Evolutionary conservation across 1,284 basidiomycete genomes (phyloP).

Genomic region (Ceraceosorus guamensis): DNA sequence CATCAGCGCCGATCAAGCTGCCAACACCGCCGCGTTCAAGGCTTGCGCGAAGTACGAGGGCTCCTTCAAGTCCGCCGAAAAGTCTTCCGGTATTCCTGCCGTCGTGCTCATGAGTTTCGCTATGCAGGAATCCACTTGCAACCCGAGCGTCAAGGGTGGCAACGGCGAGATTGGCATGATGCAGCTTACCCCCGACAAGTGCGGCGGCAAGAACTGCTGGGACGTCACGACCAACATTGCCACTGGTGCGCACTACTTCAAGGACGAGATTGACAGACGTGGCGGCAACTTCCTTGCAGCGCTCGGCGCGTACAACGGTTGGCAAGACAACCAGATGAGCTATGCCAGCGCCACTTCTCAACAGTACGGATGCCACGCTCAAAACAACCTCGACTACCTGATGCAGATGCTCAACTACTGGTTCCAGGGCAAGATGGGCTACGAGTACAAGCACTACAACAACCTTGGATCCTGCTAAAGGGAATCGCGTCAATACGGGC

Average conservation of each 20-base stretch:
- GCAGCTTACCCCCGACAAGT: conserved; percentile 41
- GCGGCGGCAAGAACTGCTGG: conserved; percentile 21
- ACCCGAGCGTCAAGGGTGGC: conserved; percentile 23
- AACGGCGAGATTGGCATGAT: conserved; percentile 38
- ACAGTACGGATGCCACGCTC: conserved; percentile 20
- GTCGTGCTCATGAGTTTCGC: conserved; percentile 34
- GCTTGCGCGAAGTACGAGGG: conserved; percentile 24
- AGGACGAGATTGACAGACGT: conserved; percentile 16
- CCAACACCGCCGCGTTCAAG: conserved; percentile 16
- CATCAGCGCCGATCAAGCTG: conserved; percentile 17
- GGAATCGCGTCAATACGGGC: too few relatives aligned
- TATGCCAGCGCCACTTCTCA: conserved; percentile 15
- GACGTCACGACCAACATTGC: conserved; percentile 28
- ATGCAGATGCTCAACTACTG: conserved; percentile 33
- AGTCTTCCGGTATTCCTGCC: conserved; percentile 22
- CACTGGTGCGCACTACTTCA: conserved; percentile 34
- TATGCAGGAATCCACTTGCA: conserved; percentile 39
- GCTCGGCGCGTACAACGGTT: conserved; percentile 36
- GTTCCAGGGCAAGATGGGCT: conserved; percentile 22
- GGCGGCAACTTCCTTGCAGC: conserved; percentile 24
- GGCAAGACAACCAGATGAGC: conserved; percentile 20
- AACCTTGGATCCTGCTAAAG: conserved; percentile 2
- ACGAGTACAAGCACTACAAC: conserved; percentile 1
- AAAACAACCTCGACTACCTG: conserved; percentile 40
- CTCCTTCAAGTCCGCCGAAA: conserved; percentile 25